Percentiles rank a stretch among this genome's conserved stretches.
Evolutionary conservation across 2,329 filamentous ascomycete species (phyloP).

Genomic region (Byssothecium circinans): DNA sequence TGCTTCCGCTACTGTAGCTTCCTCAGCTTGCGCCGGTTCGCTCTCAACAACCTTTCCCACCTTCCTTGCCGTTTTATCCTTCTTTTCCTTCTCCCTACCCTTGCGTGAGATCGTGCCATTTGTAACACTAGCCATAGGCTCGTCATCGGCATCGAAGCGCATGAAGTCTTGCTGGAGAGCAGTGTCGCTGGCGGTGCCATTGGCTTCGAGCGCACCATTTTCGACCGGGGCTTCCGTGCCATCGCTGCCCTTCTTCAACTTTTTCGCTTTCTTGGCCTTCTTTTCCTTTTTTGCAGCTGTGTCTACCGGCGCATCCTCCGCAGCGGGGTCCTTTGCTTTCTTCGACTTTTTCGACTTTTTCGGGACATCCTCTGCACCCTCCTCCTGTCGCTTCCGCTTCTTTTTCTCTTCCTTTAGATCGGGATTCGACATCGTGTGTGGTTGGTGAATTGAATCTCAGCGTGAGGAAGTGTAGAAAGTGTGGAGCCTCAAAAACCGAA

Average conservation of each 20-base stretch:
- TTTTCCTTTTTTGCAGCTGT: constrained; percentile 22
- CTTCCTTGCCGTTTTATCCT: constrained; percentile 27
- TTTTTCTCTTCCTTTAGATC: constrained; percentile 34
- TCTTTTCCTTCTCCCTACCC: constrained; percentile 20
- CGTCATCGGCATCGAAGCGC: constrained; percentile 2
- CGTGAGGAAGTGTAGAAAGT: constrained; percentile 4
- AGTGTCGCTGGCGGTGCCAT: neutral
- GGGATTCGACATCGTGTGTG: constrained; percentile 23
- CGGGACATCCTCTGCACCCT: constrained; percentile 24
- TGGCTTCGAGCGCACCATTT: neutral
- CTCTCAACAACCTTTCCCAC: too few species aligned
- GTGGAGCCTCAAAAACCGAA: constrained; percentile 10
- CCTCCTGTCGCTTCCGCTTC: constrained; percentile 39
- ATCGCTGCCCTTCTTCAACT: constrained; percentile 27
- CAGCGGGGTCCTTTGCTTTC: constrained; percentile 23
- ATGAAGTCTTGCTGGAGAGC: constrained; percentile 2
- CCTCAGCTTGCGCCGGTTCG: too few species aligned
- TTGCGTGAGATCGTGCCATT: constrained; percentile 1
- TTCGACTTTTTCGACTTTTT: constrained; percentile 40
- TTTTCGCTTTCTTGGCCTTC: constrained; percentile 23
- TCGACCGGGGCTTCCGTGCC: neutral
- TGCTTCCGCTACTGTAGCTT: constrained; percentile 29
- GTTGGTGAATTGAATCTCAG: constrained; percentile 9
- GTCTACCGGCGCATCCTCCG: constrained; percentile 21
- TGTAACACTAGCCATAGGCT: constrained; percentile 1